Base-by-base conservation (phyloP, 805 yeast genomes). In the Schwanniomyces sp. region DNA sequence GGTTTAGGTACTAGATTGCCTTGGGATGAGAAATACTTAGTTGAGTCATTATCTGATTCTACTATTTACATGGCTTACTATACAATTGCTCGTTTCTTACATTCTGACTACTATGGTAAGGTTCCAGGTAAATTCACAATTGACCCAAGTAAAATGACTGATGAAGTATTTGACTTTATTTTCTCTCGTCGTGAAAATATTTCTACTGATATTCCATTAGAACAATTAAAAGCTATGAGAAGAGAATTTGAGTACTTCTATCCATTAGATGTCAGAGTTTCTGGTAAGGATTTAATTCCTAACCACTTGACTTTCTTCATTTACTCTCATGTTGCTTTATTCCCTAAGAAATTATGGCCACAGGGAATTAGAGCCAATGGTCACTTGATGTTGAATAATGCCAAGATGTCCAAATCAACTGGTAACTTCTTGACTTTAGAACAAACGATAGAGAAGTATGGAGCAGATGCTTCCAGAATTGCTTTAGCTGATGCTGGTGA, bases 401-500 rank as follows among this genome's bases (percentile, higher is more conserved):
- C 92, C 59, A 94, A 94, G 80, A 94, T 94, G 99, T 85, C 97
- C 47, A 94, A 94, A 70, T 87, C 96, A 28, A 92, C 98, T 28
- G 99, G 99, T 72, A 94, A 94, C 76, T 94, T 94, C 67, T 78
- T 89, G 84, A 94, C 98, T 44, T 76, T 94, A 67, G 80, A 84
- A 59, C 90, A 94, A 68, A 80, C 87, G 65, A 85, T 85, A 50
- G 78, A 82, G 59, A 94, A 94, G 72, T 94, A 85, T 58, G 99
- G 99, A 69, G 96, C 98, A 44, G 99, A 94, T 69, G 97, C 98
- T 37, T 77, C 96, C 9, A 87, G 99, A 78, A 88, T 94, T 67
- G 97, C 99, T 5, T 76, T 94, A 55, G 99, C 98, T 40, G 99
- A 94, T 75, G 97, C 97, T 44, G 99, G 99, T 76, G 99, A 94